Evolutionary conservation across 495 filamentous ascomycete genomes (phyloP).

Genomic region (Neurospora sp.): DNA sequence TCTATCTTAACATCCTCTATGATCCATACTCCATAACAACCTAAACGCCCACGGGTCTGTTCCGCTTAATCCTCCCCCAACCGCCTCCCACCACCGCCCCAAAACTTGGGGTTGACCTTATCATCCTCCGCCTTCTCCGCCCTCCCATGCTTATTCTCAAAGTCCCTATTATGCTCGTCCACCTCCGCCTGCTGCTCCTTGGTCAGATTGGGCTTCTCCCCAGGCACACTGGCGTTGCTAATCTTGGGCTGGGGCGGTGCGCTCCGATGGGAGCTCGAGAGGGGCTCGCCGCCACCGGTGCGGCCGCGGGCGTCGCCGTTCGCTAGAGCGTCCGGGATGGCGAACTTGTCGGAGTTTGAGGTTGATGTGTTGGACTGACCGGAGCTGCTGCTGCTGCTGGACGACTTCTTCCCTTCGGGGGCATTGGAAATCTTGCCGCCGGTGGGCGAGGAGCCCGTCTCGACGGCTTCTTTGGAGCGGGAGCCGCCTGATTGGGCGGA

Average conservation of each 20-base stretch:
- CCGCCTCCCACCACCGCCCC: constrained; percentile 17
- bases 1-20: no score
- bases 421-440: constrained; percentile 7
- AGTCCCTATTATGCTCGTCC: constrained; percentile 40
- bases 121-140: constrained; percentile 28
- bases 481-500: constrained; percentile 35
- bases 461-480: constrained; percentile 31
- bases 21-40: no score
- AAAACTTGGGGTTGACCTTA: constrained; percentile 41
- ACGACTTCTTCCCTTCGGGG: background rate
- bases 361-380: background rate
- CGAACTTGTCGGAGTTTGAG: background rate
- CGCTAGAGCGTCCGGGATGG: constrained; percentile 15
- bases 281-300: constrained; percentile 29
- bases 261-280: constrained; percentile 26
- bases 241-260: constrained; percentile 36
- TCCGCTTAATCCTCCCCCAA: background rate
- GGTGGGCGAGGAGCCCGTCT: constrained; percentile 7
- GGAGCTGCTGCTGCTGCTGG: background rate
- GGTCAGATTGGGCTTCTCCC: constrained; percentile 23
- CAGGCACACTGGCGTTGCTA: constrained; percentile 27
- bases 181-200: constrained; percentile 40
- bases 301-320: constrained; percentile 22
- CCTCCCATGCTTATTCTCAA: constrained; percentile 37
- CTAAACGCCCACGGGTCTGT: no score